Evolutionary conservation across 371 early-diverging fungal species (phyloP), one percentile per base, ranked within the genome.

Genomic region (Cokeromyces recurvatus): DNA sequence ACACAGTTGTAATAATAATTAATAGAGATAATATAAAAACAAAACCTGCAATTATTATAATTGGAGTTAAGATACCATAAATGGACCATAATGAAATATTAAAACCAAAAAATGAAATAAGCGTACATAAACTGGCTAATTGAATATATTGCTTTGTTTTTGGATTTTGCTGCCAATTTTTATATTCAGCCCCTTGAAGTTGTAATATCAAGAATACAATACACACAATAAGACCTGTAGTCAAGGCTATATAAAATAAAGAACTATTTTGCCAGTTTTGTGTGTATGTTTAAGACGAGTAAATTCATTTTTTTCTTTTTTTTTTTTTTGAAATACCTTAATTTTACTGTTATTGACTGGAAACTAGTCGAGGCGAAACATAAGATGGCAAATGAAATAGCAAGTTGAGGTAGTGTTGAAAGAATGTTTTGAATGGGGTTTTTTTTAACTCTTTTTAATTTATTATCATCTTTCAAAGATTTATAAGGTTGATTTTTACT

Each of bases 81-180:
- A 46, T 24, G 10, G 50, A 41, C 59, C 59, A 59, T 7, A 46
- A 20, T 16, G 59, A 44, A 6, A 23, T 20, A 34, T 40, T 53
- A 16, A 59, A 54, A 3, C 54, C 59, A 38, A 50, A 11, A 24
- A 59, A 53, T 17, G 59, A 48, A 4, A 59, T 25, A 6, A 59
- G 17, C 2, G 59, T 31, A 15, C 46, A 35, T 7, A 50, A 2
- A 38, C 50, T 59, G 4, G 59, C 59, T 5, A 46, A 42, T 20
- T 59, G 59, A 22, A 59, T 59, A 23, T 49, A 59, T n/a, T 43
- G 45, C 9, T 51, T 43, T 15, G 51, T 59, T 17, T 15, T 42
- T 19, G 46, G 46, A 24, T 49, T 37, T 27, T 59, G 50, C 22
- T 59, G 46, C 59, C 59, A 59, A 37, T 59, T 59, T 23, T 50